Conservation (phyloP, 352 stramenopile genomes). For the Pythium rishiriense region DNA sequence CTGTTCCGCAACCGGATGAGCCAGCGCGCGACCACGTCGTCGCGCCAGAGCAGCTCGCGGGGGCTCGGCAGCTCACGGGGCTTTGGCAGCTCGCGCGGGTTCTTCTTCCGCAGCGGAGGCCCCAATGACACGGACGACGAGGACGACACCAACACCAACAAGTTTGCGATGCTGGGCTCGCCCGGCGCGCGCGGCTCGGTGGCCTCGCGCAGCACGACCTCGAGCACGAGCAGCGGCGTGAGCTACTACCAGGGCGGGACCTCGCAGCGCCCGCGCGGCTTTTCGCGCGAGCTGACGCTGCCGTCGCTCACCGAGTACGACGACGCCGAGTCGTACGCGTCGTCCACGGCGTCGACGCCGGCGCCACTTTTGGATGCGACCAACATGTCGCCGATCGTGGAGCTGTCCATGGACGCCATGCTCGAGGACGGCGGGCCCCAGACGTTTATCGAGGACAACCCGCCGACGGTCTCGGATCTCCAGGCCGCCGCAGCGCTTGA, state of each 20-base stretch:
- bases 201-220: conserved; percentile 20
- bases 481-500: conserved; percentile 3
- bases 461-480: conserved; percentile 9
- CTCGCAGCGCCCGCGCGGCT: conserved; percentile 34
- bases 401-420: conserved; percentile 46
- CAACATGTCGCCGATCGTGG: conserved; percentile 56
- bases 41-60: conserved; percentile 17
- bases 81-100: conserved; percentile 19
- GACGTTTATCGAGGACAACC: conserved; percentile 38
- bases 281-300: conserved; percentile 36
- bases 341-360: conserved; percentile 40
- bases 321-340: conserved; percentile 30
- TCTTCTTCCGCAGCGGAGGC: conserved; percentile 26
- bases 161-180: conserved; percentile 34
- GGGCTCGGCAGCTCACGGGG: conserved; percentile 19
- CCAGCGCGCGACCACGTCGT: conserved; percentile 12
- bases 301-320: conserved; percentile 73
- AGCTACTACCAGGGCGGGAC: conserved; percentile 31
- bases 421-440: conserved; percentile 38
- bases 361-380: conserved; percentile 30
- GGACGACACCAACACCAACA: conserved; percentile 23
- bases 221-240: conserved; percentile 30
- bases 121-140: conserved; percentile 16
- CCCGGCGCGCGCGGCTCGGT: conserved; percentile 16
- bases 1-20: conserved; percentile 56